Conservation (phyloP, 306 rosid species). For the Quercus variabilis region DNA sequence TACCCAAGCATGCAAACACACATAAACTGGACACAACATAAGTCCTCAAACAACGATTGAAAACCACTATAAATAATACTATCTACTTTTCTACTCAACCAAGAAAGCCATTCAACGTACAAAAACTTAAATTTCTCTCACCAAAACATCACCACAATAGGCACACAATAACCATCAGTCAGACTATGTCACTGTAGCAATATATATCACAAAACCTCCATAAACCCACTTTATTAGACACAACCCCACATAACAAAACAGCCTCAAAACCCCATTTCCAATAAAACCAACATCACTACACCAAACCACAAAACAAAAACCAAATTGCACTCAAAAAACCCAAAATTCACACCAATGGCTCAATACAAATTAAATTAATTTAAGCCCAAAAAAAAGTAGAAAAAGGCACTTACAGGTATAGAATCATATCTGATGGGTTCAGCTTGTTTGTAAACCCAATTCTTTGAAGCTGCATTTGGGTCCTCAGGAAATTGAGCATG, state of each 20-base stretch:
- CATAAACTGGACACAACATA: background rate
- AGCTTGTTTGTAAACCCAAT: conserved; percentile 25
- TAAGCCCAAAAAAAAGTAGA: background rate
- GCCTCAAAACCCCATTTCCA: background rate
- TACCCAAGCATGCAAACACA: background rate
- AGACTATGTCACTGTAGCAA: too few relatives aligned
- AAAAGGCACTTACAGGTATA: conserved; percentile 32
- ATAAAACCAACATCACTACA: background rate
- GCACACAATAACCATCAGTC: too few relatives aligned
- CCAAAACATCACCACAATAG: background rate
- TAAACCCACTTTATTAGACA: background rate
- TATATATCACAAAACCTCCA: background rate
- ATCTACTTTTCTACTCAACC: background rate
- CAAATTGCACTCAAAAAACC: background rate
- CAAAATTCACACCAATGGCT: background rate
- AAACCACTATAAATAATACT: background rate
- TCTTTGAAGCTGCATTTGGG: conserved; percentile 23
- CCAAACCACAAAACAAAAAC: background rate
- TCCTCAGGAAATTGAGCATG: conserved; percentile 19
- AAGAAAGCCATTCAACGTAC: background rate
- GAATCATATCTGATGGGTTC: conserved; percentile 20
- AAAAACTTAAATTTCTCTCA: background rate
- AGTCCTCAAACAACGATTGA: background rate
- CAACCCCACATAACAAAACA: background rate
- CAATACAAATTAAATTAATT: background rate